phyloP scores from a whole-genome alignment of 1,284 basidiomycete species.

The Tilletia setariae region DNA sequence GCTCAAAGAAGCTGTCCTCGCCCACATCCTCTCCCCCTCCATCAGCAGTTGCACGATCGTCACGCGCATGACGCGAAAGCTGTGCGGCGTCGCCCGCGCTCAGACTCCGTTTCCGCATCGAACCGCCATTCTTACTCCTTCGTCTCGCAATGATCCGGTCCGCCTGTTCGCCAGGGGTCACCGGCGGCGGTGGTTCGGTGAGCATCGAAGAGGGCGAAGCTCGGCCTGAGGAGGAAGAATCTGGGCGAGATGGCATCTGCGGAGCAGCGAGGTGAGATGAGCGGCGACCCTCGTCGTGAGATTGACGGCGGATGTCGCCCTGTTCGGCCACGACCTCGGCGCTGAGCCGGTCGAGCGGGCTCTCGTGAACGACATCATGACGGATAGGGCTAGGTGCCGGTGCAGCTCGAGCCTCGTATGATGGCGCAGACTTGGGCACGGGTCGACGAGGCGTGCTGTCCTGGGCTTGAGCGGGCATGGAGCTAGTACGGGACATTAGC shows the following conservation, averaged over 20 bases:
- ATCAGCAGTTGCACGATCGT: conserved; percentile 8
- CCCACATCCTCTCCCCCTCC: conserved; percentile 22
- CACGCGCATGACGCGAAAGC: not conserved
- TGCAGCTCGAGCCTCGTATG: conserved; percentile 28
- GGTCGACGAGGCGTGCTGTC: not conserved
- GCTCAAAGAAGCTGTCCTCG: conserved; percentile 15
- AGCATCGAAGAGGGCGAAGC: conserved; percentile 18
- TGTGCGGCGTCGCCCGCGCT: conserved; percentile 34
- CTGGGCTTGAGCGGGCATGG: not conserved
- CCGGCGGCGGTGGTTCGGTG: conserved; percentile 19
- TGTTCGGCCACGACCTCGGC: conserved; percentile 27
- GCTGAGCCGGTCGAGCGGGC: conserved; percentile 38
- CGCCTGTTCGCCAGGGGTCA: conserved; percentile 43
- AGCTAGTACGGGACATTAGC: not conserved
- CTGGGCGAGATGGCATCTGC: not conserved
- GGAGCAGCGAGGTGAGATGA: not conserved
- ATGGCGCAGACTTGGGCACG: not conserved
- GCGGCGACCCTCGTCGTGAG: conserved; percentile 10
- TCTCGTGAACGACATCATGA: conserved; percentile 25
- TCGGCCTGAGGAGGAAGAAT: not conserved
- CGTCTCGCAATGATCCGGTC: conserved; percentile 44
- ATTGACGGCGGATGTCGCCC: not conserved
- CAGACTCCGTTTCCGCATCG: conserved; percentile 35
- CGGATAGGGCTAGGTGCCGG: conserved; percentile 38
- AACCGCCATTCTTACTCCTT: conserved; percentile 30